Conservation (phyloP, 495 filamentous ascomycete species). For the Polyplosphaeria fusca region DNA sequence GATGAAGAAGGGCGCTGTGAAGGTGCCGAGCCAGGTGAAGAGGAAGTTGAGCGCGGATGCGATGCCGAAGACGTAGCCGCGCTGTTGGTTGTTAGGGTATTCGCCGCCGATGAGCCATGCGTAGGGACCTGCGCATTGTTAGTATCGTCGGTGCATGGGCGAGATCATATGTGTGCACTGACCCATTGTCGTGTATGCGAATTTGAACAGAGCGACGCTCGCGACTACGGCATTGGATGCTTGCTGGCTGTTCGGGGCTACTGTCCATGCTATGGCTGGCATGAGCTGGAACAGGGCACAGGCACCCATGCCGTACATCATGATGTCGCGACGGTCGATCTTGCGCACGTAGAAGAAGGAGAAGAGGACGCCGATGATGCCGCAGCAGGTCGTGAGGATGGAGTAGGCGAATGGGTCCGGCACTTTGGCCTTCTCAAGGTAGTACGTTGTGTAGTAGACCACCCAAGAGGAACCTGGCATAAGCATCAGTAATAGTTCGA, state of each 20-base stretch:
- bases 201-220: conserved; percentile 14
- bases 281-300: conserved; percentile 11
- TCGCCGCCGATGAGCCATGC: conserved; percentile 19
- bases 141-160: not conserved
- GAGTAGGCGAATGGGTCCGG: conserved; percentile 10
- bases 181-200: conserved; percentile 11
- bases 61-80: conserved; percentile 19
- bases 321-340: conserved; percentile 7
- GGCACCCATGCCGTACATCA: conserved; percentile 1
- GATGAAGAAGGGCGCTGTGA: conserved; percentile 25
- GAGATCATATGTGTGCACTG: not conserved
- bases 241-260: not conserved
- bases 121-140: conserved; percentile 6
- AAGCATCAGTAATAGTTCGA: not conserved
- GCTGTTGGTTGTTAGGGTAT: conserved; percentile 11
- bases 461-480: conserved; percentile 8
- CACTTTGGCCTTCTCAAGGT: conserved; percentile 11
- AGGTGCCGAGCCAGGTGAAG: conserved; percentile 12
- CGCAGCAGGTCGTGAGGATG: conserved; percentile 9
- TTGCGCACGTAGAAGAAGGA: conserved; percentile 8
- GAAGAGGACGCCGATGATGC: conserved; percentile 11
- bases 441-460: conserved; percentile 14
- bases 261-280: conserved; percentile 12
- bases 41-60: conserved; percentile 17
- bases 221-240: conserved; percentile 9